Evolutionary conservation across 2,329 filamentous ascomycete genomes (phyloP).

Genomic region (Alternaria brassicae): DNA sequence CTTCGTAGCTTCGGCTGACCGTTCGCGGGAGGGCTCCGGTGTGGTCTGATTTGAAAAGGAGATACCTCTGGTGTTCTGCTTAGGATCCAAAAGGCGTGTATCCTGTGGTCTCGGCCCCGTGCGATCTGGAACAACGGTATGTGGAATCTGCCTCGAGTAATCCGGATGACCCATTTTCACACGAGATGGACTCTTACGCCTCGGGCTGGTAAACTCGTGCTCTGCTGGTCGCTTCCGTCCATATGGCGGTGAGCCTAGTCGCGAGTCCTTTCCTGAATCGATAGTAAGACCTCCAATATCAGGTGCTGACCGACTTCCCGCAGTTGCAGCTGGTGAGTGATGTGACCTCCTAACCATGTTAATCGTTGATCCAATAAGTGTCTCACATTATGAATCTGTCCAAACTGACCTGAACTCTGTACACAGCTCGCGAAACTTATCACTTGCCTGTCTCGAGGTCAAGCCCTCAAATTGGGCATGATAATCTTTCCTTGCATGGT

Average conservation of each 20-base stretch:
- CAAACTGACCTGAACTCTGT: conserved; percentile 26
- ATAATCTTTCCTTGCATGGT: conserved; percentile 42
- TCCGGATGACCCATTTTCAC: conserved; percentile 37
- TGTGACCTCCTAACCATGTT: conserved; percentile 26
- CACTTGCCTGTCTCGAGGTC: conserved; percentile 28
- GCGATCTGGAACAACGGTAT: conserved; percentile 25
- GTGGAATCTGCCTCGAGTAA: conserved; percentile 31
- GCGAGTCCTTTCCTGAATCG: conserved; percentile 26
- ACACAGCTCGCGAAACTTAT: conserved; percentile 31
- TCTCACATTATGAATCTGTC: not conserved
- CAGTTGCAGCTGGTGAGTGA: conserved; percentile 37
- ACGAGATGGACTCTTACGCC: conserved; percentile 33
- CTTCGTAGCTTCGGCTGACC: conserved; percentile 32
- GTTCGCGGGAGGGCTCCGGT: conserved; percentile 34
- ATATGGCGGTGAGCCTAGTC: conserved; percentile 32
- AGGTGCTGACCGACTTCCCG: conserved; percentile 35
- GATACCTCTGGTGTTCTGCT: conserved; percentile 20
- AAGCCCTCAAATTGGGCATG: conserved; percentile 26
- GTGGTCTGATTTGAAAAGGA: conserved; percentile 28
- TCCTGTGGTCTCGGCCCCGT: conserved; percentile 26
- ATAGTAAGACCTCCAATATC: conserved; percentile 43
- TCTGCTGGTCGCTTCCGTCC: conserved; percentile 43
- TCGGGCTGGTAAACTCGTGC: conserved; percentile 31
- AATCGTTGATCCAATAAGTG: conserved; percentile 10
- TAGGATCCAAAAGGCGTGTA: conserved; percentile 32